Evolutionary conservation across 2,329 filamentous ascomycete species (phyloP), one percentile per base, ranked within the genome.

Genomic region (Stemphylium beticola): DNA sequence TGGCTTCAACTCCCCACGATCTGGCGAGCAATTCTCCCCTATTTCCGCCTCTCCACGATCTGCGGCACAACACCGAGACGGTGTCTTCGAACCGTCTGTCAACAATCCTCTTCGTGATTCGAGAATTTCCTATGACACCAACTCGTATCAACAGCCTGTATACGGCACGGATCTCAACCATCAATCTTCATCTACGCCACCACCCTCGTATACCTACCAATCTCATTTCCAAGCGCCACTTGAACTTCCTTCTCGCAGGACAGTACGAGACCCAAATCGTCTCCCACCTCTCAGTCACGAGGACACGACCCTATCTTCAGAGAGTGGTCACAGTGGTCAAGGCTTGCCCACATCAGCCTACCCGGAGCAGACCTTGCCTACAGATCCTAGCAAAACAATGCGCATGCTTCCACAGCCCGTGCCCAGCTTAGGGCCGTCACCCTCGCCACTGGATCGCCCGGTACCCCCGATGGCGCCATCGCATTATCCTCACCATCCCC

Each of bases 251-350:
- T 70, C 73, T 14, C 63, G 74, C 14, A 61, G 73, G 26, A 60
- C 72, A 14, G 56, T 58, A 31, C 67, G 72, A 22, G 74, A 76
- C 14, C 49, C 64, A 6, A 36, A 60, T 15, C 62, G 65, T 20
- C 62, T 74, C 8, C 75, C 75, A 17, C 60, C 66, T 11, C 66
- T 77, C 31, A 67, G 67, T n/a, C 75, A 73, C 33, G 73, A 76
- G 44, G 75, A 77, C 36, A 76, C 75, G 3, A 76, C 70, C 0
- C 49, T 74, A 34, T 77, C 75, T n/a, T 77, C 75, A 1, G 72
- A 76, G 44, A 75, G 73, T 34, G 64, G 67, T 4, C 64, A 68
- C 17, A 69, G 61, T 44, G 60, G 58, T 5, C 64, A 64, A 36
- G 62, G 58, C 20, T 47, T 58, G n/a, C 49, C 58, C 10, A 48